A percentile compares a stretch with the other conserved stretches of the same genome.
Conservation (phyloP, 805 yeast species). For the Wickerhamiella spandovensis region DNA sequence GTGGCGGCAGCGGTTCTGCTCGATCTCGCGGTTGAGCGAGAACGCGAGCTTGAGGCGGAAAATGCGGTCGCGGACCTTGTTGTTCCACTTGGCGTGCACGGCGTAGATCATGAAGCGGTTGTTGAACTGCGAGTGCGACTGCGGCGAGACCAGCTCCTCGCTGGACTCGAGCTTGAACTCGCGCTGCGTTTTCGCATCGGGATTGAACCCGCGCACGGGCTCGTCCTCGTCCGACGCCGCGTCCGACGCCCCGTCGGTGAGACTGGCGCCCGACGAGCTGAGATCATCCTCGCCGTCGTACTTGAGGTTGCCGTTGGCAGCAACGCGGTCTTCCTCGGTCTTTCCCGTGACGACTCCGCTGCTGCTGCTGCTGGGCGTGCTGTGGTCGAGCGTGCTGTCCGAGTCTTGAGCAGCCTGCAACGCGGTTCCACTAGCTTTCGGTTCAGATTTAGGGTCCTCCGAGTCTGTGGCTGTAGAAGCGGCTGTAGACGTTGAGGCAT, state of each 20-base stretch:
- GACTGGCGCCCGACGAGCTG: background rate
- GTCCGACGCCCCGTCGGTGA: too few relatives aligned
- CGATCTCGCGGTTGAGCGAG: constrained; percentile 31
- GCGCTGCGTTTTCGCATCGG: background rate
- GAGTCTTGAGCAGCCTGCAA: too few relatives aligned
- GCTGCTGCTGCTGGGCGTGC: background rate
- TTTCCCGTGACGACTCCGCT: background rate
- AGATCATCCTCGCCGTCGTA: background rate
- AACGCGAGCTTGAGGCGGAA: constrained; percentile 44
- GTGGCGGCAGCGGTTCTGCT: constrained; percentile 33
- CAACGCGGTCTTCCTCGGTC: background rate
- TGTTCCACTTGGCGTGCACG: constrained; percentile 69
- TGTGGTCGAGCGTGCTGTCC: background rate
- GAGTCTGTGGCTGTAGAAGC: too few relatives aligned
- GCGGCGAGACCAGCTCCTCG: constrained; percentile 1
- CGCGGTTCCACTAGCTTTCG: too few relatives aligned
- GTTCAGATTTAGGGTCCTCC: too few relatives aligned
- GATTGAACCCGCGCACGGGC: background rate
- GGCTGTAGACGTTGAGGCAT: too few relatives aligned
- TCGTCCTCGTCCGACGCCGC: background rate
- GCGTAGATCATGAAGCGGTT: constrained; percentile 66
- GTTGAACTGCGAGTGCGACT: constrained; percentile 27
- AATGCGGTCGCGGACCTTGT: constrained; percentile 47
- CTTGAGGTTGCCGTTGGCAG: background rate
- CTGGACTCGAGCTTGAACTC: background rate